These are phyloP conservation scores for Boletus huronensis DNA, from an alignment of 768 basidiomycete genomes.

Conservation along the genomic window DNA sequence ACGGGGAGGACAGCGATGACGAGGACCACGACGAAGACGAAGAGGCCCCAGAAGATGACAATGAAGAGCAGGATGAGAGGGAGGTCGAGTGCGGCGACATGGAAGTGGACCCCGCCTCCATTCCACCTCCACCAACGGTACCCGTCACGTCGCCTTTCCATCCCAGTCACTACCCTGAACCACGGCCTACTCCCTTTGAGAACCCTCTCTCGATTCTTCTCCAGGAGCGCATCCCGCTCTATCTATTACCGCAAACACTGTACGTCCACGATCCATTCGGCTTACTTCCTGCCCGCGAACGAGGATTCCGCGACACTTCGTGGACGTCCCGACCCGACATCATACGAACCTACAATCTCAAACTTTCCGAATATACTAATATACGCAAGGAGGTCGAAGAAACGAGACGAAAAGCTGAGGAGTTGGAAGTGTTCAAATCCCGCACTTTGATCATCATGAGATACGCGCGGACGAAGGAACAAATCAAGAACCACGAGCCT, in stretches of 20 bases:
- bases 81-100: background rate
- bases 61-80: background rate
- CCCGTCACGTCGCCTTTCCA: constrained; percentile 30
- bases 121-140: constrained; percentile 5
- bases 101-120: background rate
- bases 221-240: constrained; percentile 33
- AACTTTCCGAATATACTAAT: background rate
- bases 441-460: constrained; percentile 20
- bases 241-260: constrained; percentile 39
- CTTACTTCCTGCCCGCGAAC: constrained; percentile 23
- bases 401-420: constrained; percentile 4
- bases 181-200: constrained; percentile 42
- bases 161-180: constrained; percentile 35
- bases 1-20: background rate
- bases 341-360: constrained; percentile 32
- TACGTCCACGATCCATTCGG: constrained; percentile 44
- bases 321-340: constrained; percentile 34
- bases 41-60: background rate
- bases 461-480: constrained; percentile 16
- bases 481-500: constrained; percentile 24
- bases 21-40: background rate
- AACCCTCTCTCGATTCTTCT: constrained; percentile 22
- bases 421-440: constrained; percentile 11
- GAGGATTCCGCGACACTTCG: background rate
- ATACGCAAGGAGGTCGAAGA: background rate